Evolutionary conservation across 2,329 filamentous ascomycete genomes (phyloP).

Genomic region (Cordyceps cateniannulata): DNA sequence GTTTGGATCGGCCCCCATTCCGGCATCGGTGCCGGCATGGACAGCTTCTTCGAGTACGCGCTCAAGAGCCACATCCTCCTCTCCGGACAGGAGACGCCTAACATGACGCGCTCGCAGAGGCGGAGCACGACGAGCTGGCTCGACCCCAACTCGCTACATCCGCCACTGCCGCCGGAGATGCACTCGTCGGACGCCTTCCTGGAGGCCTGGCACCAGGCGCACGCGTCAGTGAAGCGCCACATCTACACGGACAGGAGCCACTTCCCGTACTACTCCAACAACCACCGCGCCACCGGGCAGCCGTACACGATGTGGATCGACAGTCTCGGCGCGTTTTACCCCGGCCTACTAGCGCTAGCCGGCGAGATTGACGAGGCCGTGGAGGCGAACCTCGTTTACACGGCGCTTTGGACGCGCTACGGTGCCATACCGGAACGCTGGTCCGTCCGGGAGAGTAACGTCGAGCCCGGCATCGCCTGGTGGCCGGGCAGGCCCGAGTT

Average conservation of each 20-base stretch:
- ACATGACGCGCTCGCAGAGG: conserved; percentile 34
- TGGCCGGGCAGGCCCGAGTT: conserved; percentile 96
- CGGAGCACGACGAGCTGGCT: conserved; percentile 42
- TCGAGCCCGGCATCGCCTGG: conserved; percentile 85
- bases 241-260: conserved; percentile 72
- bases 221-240: conserved; percentile 82
- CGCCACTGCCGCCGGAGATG: conserved; percentile 55
- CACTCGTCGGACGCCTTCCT: conserved; percentile 75
- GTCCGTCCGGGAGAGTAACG: conserved; percentile 76
- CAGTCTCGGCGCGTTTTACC: conserved; percentile 91
- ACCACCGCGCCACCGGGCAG: conserved; percentile 80
- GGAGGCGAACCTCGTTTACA: conserved; percentile 82
- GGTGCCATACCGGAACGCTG: conserved; percentile 91
- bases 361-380: conserved; percentile 89
- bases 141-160: conserved; percentile 57
- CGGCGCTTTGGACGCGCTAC: conserved; percentile 90
- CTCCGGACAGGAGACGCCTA: conserved; percentile 62
- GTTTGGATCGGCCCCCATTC: conserved; percentile 83
- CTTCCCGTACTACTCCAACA: conserved; percentile 90
- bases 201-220: conserved; percentile 75
- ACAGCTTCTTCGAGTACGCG: conserved; percentile 98
- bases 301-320: conserved; percentile 92
- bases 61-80: conserved; percentile 89
- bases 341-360: conserved; percentile 76
- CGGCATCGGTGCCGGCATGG: conserved; percentile 93